A percentile compares a stretch with the other conserved stretches of the same genome.
phyloP scores from a whole-genome alignment of 257 asterid genomes.

The Solanum habrochaites region DNA sequence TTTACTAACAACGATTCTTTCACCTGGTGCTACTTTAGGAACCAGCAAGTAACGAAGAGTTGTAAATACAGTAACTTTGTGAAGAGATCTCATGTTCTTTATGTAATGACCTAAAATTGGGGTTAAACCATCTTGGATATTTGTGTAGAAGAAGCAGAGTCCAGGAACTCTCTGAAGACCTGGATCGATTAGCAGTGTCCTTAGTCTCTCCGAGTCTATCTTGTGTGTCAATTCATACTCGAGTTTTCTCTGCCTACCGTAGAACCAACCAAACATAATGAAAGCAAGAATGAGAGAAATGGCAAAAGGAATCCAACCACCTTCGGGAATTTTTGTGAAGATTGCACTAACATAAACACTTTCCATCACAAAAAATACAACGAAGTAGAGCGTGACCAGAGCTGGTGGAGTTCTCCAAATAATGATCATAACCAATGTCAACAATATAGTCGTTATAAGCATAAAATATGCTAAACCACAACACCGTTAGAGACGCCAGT shows the following conservation, averaged over 20 bases:
- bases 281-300: conserved; percentile 39
- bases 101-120: conserved; percentile 57
- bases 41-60: conserved; percentile 43
- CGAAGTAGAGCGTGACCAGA: conserved; percentile 31
- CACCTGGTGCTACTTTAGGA: conserved; percentile 18
- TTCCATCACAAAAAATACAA: conserved; percentile 45
- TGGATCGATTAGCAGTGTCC: conserved; percentile 16
- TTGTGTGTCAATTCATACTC: conserved; percentile 36
- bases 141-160: conserved; percentile 55
- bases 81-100: conserved; percentile 38
- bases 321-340: conserved; percentile 58
- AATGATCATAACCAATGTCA: conserved; percentile 37
- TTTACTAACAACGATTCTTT: conserved; percentile 35
- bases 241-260: conserved; percentile 41
- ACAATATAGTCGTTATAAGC: conserved; percentile 48
- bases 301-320: conserved; percentile 78
- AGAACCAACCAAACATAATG: conserved; percentile 55
- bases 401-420: conserved; percentile 7
- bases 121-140: conserved; percentile 51
- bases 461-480: conserved; percentile 65
- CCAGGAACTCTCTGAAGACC: conserved; percentile 32
- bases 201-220: conserved; percentile 34
- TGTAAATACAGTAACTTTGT: conserved; percentile 40
- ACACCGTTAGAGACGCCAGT: conserved; percentile 16
- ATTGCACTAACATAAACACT: conserved; percentile 46